A percentile compares a stretch with the other conserved stretches of the same genome.
phyloP scores from a whole-genome alignment of 768 basidiomycete species.

The Boletus edulis region DNA sequence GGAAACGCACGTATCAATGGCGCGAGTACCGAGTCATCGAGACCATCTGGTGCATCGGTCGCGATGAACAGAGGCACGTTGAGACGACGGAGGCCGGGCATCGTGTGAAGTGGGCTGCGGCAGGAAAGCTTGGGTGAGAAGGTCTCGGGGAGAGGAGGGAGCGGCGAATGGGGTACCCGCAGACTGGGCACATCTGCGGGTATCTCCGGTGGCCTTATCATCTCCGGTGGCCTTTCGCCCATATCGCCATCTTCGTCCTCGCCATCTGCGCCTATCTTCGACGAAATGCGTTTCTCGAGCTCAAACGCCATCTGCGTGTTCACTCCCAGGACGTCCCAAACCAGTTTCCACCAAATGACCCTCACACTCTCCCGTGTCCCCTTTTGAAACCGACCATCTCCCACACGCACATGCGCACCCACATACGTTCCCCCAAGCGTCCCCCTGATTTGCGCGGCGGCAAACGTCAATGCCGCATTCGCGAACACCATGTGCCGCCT shows the following conservation, averaged over 20 bases:
- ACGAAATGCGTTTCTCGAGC: conserved; percentile 20
- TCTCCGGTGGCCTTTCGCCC: too few species aligned
- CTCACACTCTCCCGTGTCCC: conserved; percentile 42
- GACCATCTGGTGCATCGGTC: conserved; percentile 50
- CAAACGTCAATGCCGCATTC: conserved; percentile 44
- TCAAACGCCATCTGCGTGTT: conserved; percentile 33
- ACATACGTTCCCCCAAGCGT: conserved; percentile 49
- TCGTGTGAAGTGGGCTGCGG: conserved; percentile 36
- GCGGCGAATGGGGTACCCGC: conserved; percentile 26
- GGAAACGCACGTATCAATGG: conserved; percentile 56
- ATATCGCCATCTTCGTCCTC: not conserved
- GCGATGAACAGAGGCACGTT: conserved; percentile 66
- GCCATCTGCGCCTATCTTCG: not conserved
- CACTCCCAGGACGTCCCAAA: conserved; percentile 47
- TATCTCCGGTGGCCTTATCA: conserved; percentile 17
- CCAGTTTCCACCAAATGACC: conserved; percentile 55
- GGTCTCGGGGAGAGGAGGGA: conserved; percentile 22
- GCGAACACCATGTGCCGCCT: conserved; percentile 57
- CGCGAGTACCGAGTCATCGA: conserved; percentile 40
- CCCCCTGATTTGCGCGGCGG: conserved; percentile 43
- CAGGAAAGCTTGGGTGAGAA: conserved; percentile 33
- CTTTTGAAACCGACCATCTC: conserved; percentile 60
- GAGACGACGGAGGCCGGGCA: conserved; percentile 33
- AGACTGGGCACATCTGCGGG: conserved; percentile 18
- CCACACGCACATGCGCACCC: conserved; percentile 65